Evolutionary conservation across 2,329 filamentous ascomycete species (phyloP), one percentile per base, ranked within the genome.

Genomic region (Arthrobotrys conoides): DNA sequence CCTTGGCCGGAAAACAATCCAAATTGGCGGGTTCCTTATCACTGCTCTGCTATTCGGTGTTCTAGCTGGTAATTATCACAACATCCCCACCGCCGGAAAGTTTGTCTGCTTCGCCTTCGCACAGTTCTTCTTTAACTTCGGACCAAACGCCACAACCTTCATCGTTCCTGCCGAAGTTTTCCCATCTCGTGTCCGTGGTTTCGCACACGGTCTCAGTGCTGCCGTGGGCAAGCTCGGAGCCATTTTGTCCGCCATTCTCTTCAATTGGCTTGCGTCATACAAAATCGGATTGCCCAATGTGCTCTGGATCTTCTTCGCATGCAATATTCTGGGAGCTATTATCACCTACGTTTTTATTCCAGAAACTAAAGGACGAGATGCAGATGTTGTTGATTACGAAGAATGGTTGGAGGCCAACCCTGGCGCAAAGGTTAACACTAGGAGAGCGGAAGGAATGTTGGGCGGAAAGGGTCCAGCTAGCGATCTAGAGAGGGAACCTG

Each of bases 1-100:
- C 12, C 44, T 83, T 27, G 82, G 82, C 22, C 91, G 92, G 82
- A 94, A 93, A 86, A 89, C 91, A 0, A 93, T 95, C 72, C 93
- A 93, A 85, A 73, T 92, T 1, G 83, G 87, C 53, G 82, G 73
- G 59, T 59, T 65, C 18, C 49, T 61, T 30, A 59, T 71, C 20
- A 30, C 59, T 9, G 27, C 53, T 10, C 18, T 67, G 14, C 20
- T 53, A 8, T 63, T 73, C 27, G 76, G 69, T 66, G 64, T 72
- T 20, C 41, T 79, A 27, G 76, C 76, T n/a, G 76, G 76, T 44
- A 57, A 69, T 44, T 79, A 71, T 18, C 44, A 79, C 24, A 22
- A 69, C 30, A 72, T 79, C 20, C 67, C 67, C 5, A 79, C 69
- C 0, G 76, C 63, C 12, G 76, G 76, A 2, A 79, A 73, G 46